Percentiles rank a stretch among this genome's conserved stretches.
phyloP scores from a whole-genome alignment of 1,139 yeast genomes.

The Nadsonia starkeyi-henricii region DNA sequence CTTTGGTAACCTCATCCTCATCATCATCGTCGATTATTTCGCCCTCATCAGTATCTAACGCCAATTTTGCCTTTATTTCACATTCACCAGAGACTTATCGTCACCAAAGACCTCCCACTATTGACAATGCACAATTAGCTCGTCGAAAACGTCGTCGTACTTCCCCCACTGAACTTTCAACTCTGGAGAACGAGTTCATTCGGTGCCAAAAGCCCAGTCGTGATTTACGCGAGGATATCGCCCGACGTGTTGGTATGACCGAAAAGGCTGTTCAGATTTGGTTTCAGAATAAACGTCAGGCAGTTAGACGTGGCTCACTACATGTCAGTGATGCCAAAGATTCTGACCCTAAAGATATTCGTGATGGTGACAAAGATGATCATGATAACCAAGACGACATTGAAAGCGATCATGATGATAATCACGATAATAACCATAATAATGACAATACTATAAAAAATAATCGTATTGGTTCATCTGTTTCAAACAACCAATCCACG shows the following conservation, averaged over 20 bases:
- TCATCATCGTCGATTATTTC: not conserved
- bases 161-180: conserved; percentile 67
- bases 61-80: conserved; percentile 34
- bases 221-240: conserved; percentile 59
- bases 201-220: conserved; percentile 73
- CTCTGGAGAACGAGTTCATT: conserved; percentile 66
- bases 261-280: conserved; percentile 95
- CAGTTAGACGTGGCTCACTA: conserved; percentile 31
- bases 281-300: conserved; percentile 94
- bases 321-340: not conserved
- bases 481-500: too few relatives aligned
- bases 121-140: conserved; percentile 81
- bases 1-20: not conserved
- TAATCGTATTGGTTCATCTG: too few relatives aligned
- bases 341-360: too few relatives aligned
- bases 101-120: conserved; percentile 71
- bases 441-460: too few relatives aligned
- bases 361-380: too few relatives aligned
- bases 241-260: conserved; percentile 77
- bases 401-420: too few relatives aligned
- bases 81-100: conserved; percentile 73
- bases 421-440: too few relatives aligned
- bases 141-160: conserved; percentile 93
- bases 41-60: not conserved
- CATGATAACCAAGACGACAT: too few relatives aligned